Conservation (phyloP, 805 yeast genomes). For the Yarrowia sp. region DNA sequence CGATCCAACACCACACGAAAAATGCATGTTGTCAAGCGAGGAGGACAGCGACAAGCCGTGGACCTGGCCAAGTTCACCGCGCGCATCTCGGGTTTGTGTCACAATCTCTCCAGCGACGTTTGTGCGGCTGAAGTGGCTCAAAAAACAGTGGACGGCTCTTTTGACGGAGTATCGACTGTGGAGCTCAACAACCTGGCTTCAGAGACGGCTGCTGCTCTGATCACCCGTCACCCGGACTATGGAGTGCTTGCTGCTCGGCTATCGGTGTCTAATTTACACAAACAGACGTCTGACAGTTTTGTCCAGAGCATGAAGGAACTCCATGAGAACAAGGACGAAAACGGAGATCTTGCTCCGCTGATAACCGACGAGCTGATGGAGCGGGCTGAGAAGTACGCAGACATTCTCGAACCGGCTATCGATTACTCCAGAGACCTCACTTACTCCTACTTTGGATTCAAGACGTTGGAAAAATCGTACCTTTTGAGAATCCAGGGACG, state of each 20-base stretch:
- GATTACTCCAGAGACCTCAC: conserved; percentile 66
- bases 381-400: conserved; percentile 56
- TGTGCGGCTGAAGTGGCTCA: conserved; percentile 12
- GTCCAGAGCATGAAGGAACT: conserved; percentile 66
- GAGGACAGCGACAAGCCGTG: conserved; percentile 90
- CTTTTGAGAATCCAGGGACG: conserved; percentile 55
- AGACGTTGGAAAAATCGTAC: conserved; percentile 79
- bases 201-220: conserved; percentile 93
- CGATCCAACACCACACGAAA: neutral
- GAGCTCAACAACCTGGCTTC: conserved; percentile 70
- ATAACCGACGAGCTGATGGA: conserved; percentile 59
- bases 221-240: conserved; percentile 93
- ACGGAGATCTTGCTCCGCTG: conserved; percentile 58
- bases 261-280: conserved; percentile 83
- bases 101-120: conserved; percentile 54
- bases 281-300: conserved; percentile 77
- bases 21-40: conserved; percentile 88
- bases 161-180: conserved; percentile 87
- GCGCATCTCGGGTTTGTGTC: conserved; percentile 85
- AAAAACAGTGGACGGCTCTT: conserved; percentile 56
- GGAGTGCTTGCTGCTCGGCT: conserved; percentile 81
- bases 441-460: conserved; percentile 81
- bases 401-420: conserved; percentile 63
- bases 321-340: conserved; percentile 67
- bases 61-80: conserved; percentile 96